Evolutionary conservation across 2,329 filamentous ascomycete species (phyloP).

Genomic region (Falciphora oryzae): DNA sequence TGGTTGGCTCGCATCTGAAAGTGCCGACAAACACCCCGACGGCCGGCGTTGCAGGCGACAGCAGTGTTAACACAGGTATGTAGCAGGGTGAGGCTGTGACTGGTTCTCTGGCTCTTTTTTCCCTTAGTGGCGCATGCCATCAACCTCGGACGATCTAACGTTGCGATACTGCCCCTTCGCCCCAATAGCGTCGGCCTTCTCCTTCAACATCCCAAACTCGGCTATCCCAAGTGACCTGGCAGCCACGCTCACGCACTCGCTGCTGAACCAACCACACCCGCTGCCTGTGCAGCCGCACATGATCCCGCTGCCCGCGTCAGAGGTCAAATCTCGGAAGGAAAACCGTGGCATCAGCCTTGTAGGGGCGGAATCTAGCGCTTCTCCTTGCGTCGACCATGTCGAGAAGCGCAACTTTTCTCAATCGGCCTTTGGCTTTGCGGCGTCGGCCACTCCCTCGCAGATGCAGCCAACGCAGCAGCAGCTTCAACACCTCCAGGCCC

Average conservation of each 20-base stretch:
- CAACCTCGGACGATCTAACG: background rate
- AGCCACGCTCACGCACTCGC: slow-evolving; percentile 38
- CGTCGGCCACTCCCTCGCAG: slow-evolving; percentile 4
- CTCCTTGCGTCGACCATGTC: slow-evolving; percentile 20
- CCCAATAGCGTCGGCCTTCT: slow-evolving; percentile 10
- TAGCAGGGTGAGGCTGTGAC: too few relatives aligned
- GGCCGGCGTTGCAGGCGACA: slow-evolving; percentile 12
- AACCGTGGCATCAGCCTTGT: slow-evolving; percentile 25
- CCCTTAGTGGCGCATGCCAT: background rate
- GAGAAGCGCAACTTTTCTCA: slow-evolving; percentile 37
- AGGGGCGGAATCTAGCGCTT: slow-evolving; percentile 12
- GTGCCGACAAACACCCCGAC: slow-evolving; percentile 39
- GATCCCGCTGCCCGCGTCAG: slow-evolving; percentile 26
- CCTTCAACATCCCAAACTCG: slow-evolving; percentile 17
- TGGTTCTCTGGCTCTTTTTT: background rate
- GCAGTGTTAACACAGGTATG: background rate
- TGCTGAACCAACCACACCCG: slow-evolving; percentile 42
- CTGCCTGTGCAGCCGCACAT: slow-evolving; percentile 27
- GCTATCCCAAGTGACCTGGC: slow-evolving; percentile 32
- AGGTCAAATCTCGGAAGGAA: slow-evolving; percentile 41
- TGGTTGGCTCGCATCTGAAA: slow-evolving; percentile 25
- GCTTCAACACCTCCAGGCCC: slow-evolving; percentile 16
- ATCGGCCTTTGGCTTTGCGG: slow-evolving; percentile 26
- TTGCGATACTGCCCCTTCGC: background rate
- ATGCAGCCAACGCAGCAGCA: background rate